phyloP scores from a whole-genome alignment of 2,329 filamentous ascomycete species.

The Trichoderma sp. region DNA sequence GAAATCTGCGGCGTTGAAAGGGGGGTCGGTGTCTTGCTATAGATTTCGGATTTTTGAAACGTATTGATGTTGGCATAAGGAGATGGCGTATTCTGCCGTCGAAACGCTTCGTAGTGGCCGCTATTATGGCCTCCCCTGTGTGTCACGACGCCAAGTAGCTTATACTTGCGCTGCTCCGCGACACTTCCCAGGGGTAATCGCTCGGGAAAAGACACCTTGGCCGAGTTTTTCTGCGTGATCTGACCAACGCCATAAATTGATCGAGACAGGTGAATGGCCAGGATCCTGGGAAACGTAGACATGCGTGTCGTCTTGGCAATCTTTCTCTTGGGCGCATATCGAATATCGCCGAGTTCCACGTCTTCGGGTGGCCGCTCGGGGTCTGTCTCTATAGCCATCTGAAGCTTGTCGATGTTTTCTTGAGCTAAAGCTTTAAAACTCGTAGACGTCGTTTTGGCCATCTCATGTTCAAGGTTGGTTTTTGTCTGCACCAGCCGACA shows the following conservation, averaged over 20 bases:
- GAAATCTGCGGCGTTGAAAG: slow-evolving; percentile 53
- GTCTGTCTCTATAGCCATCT: slow-evolving; percentile 73
- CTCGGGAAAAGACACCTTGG: slow-evolving; percentile 92
- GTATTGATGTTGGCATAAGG: slow-evolving; percentile 83
- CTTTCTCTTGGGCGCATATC: slow-evolving; percentile 74
- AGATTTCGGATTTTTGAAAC: slow-evolving; percentile 75
- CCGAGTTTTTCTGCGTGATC: slow-evolving; percentile 87
- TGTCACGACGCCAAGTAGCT: slow-evolving; percentile 82
- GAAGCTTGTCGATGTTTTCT: slow-evolving; percentile 66
- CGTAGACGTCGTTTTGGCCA: slow-evolving; percentile 58
- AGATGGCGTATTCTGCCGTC: slow-evolving; percentile 76
- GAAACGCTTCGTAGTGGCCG: slow-evolving; percentile 95
- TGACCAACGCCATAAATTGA: slow-evolving; percentile 84
- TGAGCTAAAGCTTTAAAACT: slow-evolving; percentile 56
- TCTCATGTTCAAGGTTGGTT: slow-evolving; percentile 63
- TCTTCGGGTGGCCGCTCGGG: slow-evolving; percentile 77
- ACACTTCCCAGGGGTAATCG: slow-evolving; percentile 80
- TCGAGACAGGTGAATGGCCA: slow-evolving; percentile 89
- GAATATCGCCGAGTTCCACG: slow-evolving; percentile 74
- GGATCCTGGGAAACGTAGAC: slow-evolving; percentile 82
- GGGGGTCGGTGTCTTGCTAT: slow-evolving; percentile 64
- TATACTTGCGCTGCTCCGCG: slow-evolving; percentile 77
- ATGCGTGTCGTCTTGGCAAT: slow-evolving; percentile 90
- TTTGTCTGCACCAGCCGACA: slow-evolving; percentile 85
- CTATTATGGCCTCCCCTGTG: slow-evolving; percentile 96